These are phyloP conservation scores for Hanseniaspora taiwanica DNA, from an alignment of 805 yeast genomes.

Conservation along the genomic window DNA sequence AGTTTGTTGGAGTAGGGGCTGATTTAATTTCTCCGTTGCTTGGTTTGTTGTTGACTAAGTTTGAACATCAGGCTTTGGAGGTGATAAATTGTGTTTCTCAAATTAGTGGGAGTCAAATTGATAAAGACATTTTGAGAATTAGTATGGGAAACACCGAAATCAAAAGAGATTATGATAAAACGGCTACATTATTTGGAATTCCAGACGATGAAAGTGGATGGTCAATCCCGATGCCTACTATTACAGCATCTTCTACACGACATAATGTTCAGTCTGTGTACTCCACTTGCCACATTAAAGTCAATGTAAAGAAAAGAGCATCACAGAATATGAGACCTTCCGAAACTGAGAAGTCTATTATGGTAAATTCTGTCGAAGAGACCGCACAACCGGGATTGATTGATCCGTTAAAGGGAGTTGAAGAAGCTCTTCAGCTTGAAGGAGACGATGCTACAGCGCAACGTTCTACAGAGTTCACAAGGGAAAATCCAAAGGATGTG, in stretches of 20 bases:
- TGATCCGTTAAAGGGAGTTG: too few species aligned
- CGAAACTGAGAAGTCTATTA: neutral
- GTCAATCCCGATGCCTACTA: constrained; percentile 93
- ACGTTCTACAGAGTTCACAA: too few species aligned
- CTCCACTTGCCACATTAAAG: constrained; percentile 51
- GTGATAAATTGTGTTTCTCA: constrained; percentile 76
- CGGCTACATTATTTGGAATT: constrained; percentile 84
- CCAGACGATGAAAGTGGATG: constrained; percentile 88
- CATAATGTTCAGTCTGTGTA: constrained; percentile 93
- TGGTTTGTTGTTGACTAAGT: constrained; percentile 66
- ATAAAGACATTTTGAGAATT: constrained; percentile 83
- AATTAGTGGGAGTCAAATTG: constrained; percentile 84
- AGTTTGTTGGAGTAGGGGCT: constrained; percentile 84
- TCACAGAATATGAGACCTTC: too few species aligned
- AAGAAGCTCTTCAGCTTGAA: too few species aligned
- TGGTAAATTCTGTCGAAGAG: neutral
- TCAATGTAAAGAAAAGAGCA: constrained; percentile 2
- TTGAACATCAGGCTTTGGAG: constrained; percentile 77
- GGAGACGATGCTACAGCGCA: too few species aligned
- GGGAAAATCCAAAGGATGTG: neutral
- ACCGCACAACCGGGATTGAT: too few species aligned
- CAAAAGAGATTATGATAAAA: constrained; percentile 68
- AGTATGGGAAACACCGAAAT: constrained; percentile 73
- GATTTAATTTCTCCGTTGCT: constrained; percentile 85
- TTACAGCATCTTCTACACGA: constrained; percentile 76